A percentile compares a stretch with the other conserved stretches of the same genome.
These are phyloP conservation scores for Avena atlantica DNA, from an alignment of 176 grass and related monocot genomes.

Conservation along the genomic window DNA sequence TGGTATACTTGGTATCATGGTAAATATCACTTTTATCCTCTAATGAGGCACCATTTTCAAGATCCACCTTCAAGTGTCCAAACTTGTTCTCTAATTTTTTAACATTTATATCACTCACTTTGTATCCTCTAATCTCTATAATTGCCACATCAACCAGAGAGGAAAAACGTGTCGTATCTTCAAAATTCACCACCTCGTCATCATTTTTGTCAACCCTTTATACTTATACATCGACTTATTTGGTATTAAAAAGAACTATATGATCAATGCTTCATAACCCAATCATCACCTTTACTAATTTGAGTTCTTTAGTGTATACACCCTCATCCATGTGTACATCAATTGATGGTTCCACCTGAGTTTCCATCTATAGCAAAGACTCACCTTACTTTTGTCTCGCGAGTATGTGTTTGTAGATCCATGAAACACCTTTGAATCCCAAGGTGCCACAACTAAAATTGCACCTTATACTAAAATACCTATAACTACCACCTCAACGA, in stretches of 20 bases:
- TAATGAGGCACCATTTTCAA: neutral
- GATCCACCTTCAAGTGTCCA: neutral
- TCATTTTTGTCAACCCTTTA: neutral
- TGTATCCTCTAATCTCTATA: neutral
- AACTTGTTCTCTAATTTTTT: neutral
- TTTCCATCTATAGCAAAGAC: too few species aligned
- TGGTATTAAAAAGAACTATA: neutral
- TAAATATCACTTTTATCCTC: too few species aligned
- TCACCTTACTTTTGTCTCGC: too few species aligned
- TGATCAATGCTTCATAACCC: neutral
- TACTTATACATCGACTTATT: neutral
- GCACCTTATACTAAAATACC: too few species aligned
- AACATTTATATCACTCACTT: neutral
- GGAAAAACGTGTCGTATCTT: neutral
- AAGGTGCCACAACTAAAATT: too few species aligned
- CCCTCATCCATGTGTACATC: neutral
- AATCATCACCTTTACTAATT: neutral
- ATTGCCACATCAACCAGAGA: neutral
- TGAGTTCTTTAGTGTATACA: neutral
- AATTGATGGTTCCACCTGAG: neutral
- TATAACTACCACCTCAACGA: too few species aligned
- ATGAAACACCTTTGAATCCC: too few species aligned
- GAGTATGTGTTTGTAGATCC: too few species aligned
- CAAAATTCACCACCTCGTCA: neutral
- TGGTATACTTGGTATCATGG: too few species aligned